These are phyloP conservation scores for Dentipellis sp. DNA, from an alignment of 768 basidiomycete species.

Conservation along the genomic window DNA sequence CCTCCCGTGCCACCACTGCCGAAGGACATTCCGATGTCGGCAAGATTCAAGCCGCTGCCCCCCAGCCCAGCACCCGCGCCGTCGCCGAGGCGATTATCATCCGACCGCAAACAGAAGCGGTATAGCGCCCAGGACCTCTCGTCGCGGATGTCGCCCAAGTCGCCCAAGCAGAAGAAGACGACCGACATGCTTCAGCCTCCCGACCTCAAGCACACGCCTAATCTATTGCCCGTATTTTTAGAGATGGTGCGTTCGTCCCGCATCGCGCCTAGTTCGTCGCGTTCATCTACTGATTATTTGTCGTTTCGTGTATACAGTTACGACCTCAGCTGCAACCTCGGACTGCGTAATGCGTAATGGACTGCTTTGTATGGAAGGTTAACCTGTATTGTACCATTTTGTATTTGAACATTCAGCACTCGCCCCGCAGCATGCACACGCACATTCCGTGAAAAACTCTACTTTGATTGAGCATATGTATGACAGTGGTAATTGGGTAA, in stretches of 20 bases:
- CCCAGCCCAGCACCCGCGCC: constrained; percentile 17
- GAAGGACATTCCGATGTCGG: constrained; percentile 21
- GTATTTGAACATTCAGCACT: background rate
- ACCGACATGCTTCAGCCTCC: constrained; percentile 54
- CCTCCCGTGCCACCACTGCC: constrained; percentile 29
- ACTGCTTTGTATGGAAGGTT: background rate
- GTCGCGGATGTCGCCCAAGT: constrained; percentile 11
- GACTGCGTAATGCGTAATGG: background rate
- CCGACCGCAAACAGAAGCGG: constrained; percentile 3
- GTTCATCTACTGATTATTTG: background rate
- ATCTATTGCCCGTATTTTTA: constrained; percentile 78
- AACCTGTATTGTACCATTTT: background rate
- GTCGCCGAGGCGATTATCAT: background rate
- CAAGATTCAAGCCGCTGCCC: constrained; percentile 32
- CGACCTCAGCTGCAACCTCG: constrained; percentile 8
- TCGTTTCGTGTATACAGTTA: constrained; percentile 2
- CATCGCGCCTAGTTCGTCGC: background rate
- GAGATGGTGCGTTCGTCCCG: constrained; percentile 63
- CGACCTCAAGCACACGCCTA: constrained; percentile 67
- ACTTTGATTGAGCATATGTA: background rate
- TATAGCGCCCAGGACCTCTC: background rate
- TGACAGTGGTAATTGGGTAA: background rate
- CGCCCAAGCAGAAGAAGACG: constrained; percentile 29
- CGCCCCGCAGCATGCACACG: too few relatives aligned
- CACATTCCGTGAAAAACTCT: background rate